Base-by-base conservation (phyloP, 306 rosid species). In the Datisca glomerata region DNA sequence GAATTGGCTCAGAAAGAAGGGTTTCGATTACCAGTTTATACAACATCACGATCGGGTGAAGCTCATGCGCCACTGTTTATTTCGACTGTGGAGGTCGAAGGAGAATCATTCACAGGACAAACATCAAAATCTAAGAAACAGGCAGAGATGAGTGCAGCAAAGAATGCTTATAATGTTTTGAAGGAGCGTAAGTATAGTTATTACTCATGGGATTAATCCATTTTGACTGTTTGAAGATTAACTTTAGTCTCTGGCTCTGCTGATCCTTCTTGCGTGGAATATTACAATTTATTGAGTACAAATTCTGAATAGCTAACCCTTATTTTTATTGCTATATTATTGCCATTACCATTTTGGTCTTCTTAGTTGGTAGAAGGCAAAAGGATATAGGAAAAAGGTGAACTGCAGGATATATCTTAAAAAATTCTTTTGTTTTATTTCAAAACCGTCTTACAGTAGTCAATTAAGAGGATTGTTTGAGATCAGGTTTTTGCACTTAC, bases 61-160 rank as follows among this genome's bases (percentile, higher is more conserved):
- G 38, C 60, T 64, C 95, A 84, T 58, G 34, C 4, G 11, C 91
- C 77, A 5, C 32, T 33, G 20, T 89, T 89, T 66, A 50, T 75
- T 38, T 80, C 95, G 22, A 61, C 43, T 10, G 86, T 89, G 57
- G 85, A 68, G 70, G 42, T 89, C 44, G 65, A 46, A 41, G 84
- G 78, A 48, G 66, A 64, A 49, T 7, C 4, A 52, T 84, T 72
- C 56, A 58, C 46, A 1, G 98, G 98, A 34, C 49, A 72, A 45
- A 73, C 46, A 56, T 75, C 74, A 21, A 78, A 63, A 50, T 69
- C 77, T 35, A 89, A 77, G 67, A 84, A 89, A 61, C 75, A 55
- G 35, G 95, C 95, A 4, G 95, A 89, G 63, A 59, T 66, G 51
- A 80, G 47, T 69, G 98, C 76, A 6, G 98, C 98, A 9, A 78